phyloP scores from a whole-genome alignment of 2,329 filamentous ascomycete genomes.

The Chalaropsis ovoidea region DNA sequence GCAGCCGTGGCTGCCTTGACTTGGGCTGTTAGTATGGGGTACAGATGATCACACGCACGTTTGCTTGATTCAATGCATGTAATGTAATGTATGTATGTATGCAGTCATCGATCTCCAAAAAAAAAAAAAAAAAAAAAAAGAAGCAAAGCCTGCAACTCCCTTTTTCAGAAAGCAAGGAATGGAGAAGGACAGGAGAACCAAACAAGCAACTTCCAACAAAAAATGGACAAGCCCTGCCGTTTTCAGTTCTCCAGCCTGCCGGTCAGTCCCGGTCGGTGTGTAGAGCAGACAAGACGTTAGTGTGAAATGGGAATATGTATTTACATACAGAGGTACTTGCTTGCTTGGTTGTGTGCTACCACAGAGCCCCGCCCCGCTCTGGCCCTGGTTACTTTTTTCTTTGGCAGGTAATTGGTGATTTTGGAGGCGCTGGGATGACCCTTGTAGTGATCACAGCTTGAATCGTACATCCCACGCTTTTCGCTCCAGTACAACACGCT shows the following conservation, averaged over 20 bases:
- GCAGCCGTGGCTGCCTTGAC: background rate
- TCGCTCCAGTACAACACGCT: too few relatives aligned
- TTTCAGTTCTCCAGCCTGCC: background rate
- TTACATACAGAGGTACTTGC: too few relatives aligned
- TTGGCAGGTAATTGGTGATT: background rate
- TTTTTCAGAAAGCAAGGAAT: background rate
- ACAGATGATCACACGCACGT: constrained; percentile 6
- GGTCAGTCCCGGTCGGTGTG: background rate
- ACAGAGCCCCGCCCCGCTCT: background rate
- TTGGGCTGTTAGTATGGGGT: constrained; percentile 4
- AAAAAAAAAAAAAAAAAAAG: too few relatives aligned
- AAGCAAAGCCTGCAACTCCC: background rate
- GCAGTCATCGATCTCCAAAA: too few relatives aligned
- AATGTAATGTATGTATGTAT: background rate
- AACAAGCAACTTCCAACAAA: background rate
- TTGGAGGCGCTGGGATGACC: background rate
- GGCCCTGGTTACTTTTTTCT: background rate
- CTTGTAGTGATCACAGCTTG: background rate
- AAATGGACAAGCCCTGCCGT: background rate
- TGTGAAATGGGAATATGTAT: background rate
- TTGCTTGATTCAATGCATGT: background rate
- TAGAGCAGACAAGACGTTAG: background rate
- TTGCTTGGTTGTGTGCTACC: background rate
- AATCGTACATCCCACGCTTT: constrained; percentile 11
- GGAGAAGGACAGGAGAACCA: background rate